Evolutionary conservation across 768 basidiomycete genomes (phyloP), one percentile per base, ranked within the genome.

Genomic region (Podaxis rugospora): DNA sequence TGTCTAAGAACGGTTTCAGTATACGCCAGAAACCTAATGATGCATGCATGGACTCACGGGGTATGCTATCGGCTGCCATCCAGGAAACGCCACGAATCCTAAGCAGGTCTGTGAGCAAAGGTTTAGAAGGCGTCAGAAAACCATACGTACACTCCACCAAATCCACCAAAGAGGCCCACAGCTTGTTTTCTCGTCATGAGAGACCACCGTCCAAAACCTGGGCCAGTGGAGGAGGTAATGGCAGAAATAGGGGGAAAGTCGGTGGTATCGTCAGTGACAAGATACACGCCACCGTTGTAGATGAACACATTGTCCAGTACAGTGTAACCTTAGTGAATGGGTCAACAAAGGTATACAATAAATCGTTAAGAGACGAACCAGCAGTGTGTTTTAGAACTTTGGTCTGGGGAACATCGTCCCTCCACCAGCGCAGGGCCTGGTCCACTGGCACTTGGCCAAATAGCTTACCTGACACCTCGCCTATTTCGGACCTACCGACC

Each of bases 261-360:
- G 1, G 78, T 70, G 4, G 80, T 78, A 62, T 86, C 77, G 69
- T 93, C 87, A 3, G 87, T 83, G 37, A 95, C 86, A 61, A 95
- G 71, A 71, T 85, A 92, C 62, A 92, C 80, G 2, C 85, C 84
- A 9, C 86, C 86, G 64, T 89, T 86, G 66, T 82, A 76, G n/a
- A 90, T 72, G 67, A 89, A 83, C n/a, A 92, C 79, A 62, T 92
- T 89, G 66, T 95, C 91, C 59, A 95, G 76, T 47, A 94, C 83
- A 0, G 90, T 93, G 74, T 87, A 92, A 3, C 94, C 94, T 95
- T 32, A 2, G 28, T 32, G 7, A 47, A 44, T 39, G 28, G 39
- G 7, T 21, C 35, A 44, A 35, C 51, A 51, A 51, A 11, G 6
- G 35, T 62, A 64, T 42, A 44, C 14, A 16, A 52, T 58, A 23